A percentile compares a stretch with the other conserved stretches of the same genome.
These are phyloP conservation scores for Chaetomium strumarium DNA, from an alignment of 2,329 filamentous ascomycete genomes.

Conservation along the genomic window DNA sequence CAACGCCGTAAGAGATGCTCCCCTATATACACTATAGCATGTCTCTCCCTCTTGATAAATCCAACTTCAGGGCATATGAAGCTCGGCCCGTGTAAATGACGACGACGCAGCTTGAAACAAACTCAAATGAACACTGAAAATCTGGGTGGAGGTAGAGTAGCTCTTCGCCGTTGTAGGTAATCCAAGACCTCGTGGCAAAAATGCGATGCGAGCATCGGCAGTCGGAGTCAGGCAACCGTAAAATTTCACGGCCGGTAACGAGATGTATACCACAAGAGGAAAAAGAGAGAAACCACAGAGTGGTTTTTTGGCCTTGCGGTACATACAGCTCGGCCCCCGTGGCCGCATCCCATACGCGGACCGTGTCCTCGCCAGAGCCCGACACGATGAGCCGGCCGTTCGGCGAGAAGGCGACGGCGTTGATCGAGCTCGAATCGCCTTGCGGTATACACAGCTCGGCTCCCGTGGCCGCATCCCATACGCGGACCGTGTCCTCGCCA, in stretches of 20 bases:
- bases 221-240: background rate
- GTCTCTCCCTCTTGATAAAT: too few relatives aligned
- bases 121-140: background rate
- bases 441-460: too few relatives aligned
- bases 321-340: background rate
- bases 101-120: too few relatives aligned
- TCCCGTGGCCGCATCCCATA: too few relatives aligned
- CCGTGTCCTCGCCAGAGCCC: background rate
- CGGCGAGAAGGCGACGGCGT: too few relatives aligned
- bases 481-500: too few relatives aligned
- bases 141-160: constrained; percentile 3
- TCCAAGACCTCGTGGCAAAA: background rate
- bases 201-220: background rate
- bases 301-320: background rate
- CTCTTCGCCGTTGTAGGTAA: background rate
- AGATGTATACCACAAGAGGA: constrained; percentile 1
- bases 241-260: background rate
- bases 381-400: constrained; percentile 1
- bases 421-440: too few relatives aligned
- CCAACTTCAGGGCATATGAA: too few relatives aligned
- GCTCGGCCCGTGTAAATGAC: too few relatives aligned
- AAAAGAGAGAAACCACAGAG: background rate
- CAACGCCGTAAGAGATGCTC: too few relatives aligned
- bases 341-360: background rate
- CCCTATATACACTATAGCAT: too few relatives aligned